These are phyloP conservation scores for Pleurotus tuber-regium DNA, from an alignment of 768 basidiomycete genomes.

Conservation along the genomic window DNA sequence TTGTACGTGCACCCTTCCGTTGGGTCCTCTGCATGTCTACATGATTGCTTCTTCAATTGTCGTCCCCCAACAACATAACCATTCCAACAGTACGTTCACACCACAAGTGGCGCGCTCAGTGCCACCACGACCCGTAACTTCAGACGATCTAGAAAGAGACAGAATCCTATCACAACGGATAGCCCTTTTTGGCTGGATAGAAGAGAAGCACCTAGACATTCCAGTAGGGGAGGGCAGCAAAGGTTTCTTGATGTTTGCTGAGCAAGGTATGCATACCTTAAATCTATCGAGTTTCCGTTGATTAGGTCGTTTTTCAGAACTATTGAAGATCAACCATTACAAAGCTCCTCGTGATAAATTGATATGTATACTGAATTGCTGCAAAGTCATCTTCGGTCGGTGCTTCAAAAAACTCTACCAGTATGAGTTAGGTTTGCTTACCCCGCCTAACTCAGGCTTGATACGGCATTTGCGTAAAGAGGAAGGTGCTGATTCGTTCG, in stretches of 20 bases:
- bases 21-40: no score
- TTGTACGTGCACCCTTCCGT: slow-evolving; percentile 56
- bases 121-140: slow-evolving; percentile 76
- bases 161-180: slow-evolving; percentile 88
- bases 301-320: slow-evolving; percentile 46
- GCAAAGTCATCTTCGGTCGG: slow-evolving; percentile 98
- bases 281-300: background rate
- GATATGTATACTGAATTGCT: slow-evolving; percentile 95
- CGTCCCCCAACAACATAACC: background rate
- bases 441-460: no score
- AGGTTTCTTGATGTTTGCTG: slow-evolving; percentile 86
- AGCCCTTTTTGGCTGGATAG: slow-evolving; percentile 86
- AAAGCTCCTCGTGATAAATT: slow-evolving; percentile 98
- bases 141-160: slow-evolving; percentile 97
- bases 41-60: no score
- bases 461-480: slow-evolving; percentile 85
- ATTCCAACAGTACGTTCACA: slow-evolving; percentile 75
- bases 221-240: slow-evolving; percentile 70
- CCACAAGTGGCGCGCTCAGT: slow-evolving; percentile 69
- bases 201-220: slow-evolving; percentile 86
- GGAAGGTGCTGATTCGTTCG: slow-evolving; percentile 90
- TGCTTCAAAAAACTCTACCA: no score
- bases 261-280: slow-evolving; percentile 60
- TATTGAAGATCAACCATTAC: slow-evolving; percentile 97
- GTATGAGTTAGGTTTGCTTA: no score